Percentiles rank a stretch among this genome's conserved stretches.
These are phyloP conservation scores for Volvariella surrecta DNA, from an alignment of 1,284 basidiomycete species.

Conservation along the genomic window DNA sequence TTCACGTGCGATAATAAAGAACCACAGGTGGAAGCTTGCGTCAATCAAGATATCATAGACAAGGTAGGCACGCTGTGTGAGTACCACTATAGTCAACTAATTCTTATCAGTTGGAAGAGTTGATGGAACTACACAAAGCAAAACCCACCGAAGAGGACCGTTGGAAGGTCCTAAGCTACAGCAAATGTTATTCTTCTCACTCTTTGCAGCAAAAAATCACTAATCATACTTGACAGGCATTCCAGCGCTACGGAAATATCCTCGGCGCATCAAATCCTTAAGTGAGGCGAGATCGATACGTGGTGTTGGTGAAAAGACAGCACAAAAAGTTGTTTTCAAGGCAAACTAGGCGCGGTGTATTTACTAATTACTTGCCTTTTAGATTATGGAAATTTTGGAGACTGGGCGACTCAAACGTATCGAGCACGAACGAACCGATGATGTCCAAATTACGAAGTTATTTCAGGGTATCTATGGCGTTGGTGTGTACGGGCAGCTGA, in stretches of 20 bases:
- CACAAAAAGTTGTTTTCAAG: slow-evolving; percentile 48
- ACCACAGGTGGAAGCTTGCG: slow-evolving; percentile 22
- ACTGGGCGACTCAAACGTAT: slow-evolving; percentile 62
- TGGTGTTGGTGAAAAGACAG: slow-evolving; percentile 70
- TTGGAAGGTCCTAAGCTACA: slow-evolving; percentile 55
- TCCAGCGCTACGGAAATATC: slow-evolving; percentile 40
- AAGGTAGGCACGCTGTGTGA: slow-evolving; percentile 31
- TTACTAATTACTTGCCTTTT: neutral
- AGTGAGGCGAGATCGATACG: slow-evolving; percentile 56
- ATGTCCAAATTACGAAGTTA: slow-evolving; percentile 38
- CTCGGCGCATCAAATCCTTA: slow-evolving; percentile 51
- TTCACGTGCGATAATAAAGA: slow-evolving; percentile 53
- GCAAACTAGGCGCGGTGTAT: slow-evolving; percentile 2
- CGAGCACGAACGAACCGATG: slow-evolving; percentile 51
- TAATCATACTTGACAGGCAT: slow-evolving; percentile 35
- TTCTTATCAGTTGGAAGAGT: slow-evolving; percentile 44
- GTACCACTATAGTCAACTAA: slow-evolving; percentile 5
- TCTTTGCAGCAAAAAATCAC: neutral
- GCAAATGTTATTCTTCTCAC: slow-evolving; percentile 37
- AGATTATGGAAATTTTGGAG: slow-evolving; percentile 74
- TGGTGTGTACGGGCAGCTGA: slow-evolving; percentile 34
- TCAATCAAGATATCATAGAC: slow-evolving; percentile 62
- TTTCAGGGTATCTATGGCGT: slow-evolving; percentile 85
- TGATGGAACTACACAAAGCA: slow-evolving; percentile 50
- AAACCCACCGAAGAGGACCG: slow-evolving; percentile 48